phyloP scores from a whole-genome alignment of 495 filamentous ascomycete genomes.

The Daldinia childiae region DNA sequence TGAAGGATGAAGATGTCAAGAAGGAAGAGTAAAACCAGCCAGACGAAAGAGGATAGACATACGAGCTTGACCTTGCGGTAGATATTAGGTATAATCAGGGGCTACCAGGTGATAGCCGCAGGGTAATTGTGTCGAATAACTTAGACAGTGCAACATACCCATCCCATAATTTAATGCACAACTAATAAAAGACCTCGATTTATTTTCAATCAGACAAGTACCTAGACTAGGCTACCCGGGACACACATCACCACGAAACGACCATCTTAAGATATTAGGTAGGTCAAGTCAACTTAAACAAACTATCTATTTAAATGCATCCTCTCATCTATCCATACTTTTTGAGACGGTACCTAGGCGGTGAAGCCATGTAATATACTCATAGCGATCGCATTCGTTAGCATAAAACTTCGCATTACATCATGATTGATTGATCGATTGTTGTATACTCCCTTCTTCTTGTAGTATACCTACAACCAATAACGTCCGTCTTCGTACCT shows the following conservation, averaged over 20 bases:
- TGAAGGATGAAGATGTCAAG: slow-evolving; percentile 47
- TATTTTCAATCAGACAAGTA: too few relatives aligned
- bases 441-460: not conserved
- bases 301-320: not conserved
- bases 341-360: not conserved
- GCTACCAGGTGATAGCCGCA: not conserved
- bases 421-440: not conserved
- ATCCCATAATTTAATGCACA: not conserved
- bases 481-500: not conserved
- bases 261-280: too few relatives aligned
- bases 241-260: too few relatives aligned
- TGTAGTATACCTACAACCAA: not conserved
- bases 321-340: too few relatives aligned
- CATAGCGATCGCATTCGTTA: slow-evolving; percentile 8
- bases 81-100: not conserved
- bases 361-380: slow-evolving; percentile 1
- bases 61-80: not conserved
- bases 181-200: not conserved
- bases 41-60: not conserved
- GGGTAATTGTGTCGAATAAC: not conserved
- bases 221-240: too few relatives aligned
- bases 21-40: slow-evolving; percentile 34
- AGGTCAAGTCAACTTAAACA: not conserved
- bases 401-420: slow-evolving; percentile 5
- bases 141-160: not conserved